Conservation (phyloP, 1,139 yeast genomes). For the Yamadazyma dushanensis region DNA sequence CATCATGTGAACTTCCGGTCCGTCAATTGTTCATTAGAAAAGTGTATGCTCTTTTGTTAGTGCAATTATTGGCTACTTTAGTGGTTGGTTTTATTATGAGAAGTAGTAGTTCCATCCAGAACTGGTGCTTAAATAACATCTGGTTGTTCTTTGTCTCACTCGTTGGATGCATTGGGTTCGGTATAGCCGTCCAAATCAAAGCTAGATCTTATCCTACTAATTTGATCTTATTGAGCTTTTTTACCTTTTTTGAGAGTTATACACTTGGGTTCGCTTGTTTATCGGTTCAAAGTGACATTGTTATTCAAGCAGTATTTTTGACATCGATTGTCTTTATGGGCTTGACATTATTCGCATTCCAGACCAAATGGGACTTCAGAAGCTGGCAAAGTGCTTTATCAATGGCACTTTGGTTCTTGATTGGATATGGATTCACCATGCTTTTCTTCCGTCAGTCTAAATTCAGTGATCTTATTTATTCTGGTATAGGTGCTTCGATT, state of each 20-base stretch:
- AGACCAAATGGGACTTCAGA: conserved; percentile 77
- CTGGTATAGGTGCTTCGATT: conserved; percentile 71
- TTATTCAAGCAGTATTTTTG: conserved; percentile 69
- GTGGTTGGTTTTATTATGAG: conserved; percentile 58
- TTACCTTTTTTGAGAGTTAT: conserved; percentile 76
- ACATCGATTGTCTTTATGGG: conserved; percentile 74
- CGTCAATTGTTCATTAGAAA: conserved; percentile 77
- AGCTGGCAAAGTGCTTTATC: conserved; percentile 69
- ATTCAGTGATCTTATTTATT: conserved; percentile 60
- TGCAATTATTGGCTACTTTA: conserved; percentile 65
- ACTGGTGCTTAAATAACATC: conserved; percentile 60
- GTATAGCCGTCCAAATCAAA: conserved; percentile 60
- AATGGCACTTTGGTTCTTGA: conserved; percentile 63
- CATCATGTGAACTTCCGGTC: conserved; percentile 73
- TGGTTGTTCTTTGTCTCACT: conserved; percentile 63
- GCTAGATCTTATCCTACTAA: conserved; percentile 65
- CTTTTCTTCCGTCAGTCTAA: conserved; percentile 63
- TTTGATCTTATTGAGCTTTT: conserved; percentile 57
- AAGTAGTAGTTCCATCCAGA: conserved; percentile 45
- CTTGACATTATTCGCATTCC: conserved; percentile 74
- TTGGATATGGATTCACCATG: conserved; percentile 71
- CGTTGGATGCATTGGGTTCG: conserved; percentile 59
- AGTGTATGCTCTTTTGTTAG: conserved; percentile 70
- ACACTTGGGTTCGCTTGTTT: conserved; percentile 69
- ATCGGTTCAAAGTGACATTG: conserved; percentile 60